Evolutionary conservation across 106 monocot species (phyloP).

Genomic region (Apostasia ramifera): DNA sequence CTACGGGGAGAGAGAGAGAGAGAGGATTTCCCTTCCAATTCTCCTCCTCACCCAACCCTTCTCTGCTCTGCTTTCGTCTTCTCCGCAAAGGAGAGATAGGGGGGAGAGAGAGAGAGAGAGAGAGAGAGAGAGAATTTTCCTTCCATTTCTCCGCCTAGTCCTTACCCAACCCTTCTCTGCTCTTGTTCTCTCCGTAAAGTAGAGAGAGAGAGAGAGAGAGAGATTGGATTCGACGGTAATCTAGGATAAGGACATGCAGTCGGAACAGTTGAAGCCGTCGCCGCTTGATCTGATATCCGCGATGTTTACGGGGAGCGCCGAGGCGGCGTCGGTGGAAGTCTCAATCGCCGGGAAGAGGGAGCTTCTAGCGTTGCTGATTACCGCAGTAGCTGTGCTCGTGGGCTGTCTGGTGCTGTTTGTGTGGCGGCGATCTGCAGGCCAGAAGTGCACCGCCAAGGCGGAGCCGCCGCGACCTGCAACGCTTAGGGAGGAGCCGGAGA

Average conservation of each 20-base stretch:
- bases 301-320: conserved; percentile 23
- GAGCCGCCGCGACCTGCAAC: conserved; percentile 32
- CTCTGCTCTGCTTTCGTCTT: no score
- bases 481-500: conserved; percentile 25
- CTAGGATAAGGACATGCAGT: conserved; percentile 6
- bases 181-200: background rate
- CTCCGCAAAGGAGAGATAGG: no score
- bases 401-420: conserved; percentile 54
- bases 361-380: conserved; percentile 32
- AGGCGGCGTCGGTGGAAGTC: conserved; percentile 10
- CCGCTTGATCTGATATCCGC: conserved; percentile 53
- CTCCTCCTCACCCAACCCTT: no score
- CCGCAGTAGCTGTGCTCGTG: conserved; percentile 42
- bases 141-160: background rate
- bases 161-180: background rate
- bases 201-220: conserved; percentile 5
- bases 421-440: conserved; percentile 25
- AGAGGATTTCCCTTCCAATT: no score
- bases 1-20: no score
- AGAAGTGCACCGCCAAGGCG: conserved; percentile 13
- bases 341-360: conserved; percentile 9
- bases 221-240: background rate
- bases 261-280: conserved; percentile 42
- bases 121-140: background rate
- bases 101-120: no score